Conservation (phyloP, 257 asterid genomes). For the Petrea volubilis region DNA sequence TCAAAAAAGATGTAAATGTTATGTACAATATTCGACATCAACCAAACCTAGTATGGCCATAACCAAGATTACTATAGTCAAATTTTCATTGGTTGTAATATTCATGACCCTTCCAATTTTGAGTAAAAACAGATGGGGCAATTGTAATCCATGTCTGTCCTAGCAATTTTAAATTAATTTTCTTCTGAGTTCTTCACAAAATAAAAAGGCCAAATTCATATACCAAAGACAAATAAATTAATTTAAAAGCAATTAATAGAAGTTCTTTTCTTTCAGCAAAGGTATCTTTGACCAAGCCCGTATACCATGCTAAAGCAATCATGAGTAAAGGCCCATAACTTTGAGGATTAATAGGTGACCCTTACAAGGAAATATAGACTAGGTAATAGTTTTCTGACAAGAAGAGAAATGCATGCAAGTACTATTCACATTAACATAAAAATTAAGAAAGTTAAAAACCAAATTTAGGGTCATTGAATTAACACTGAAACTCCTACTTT, state of each 20-base stretch:
- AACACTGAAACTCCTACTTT: not conserved
- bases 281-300: conserved; percentile 10
- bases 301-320: conserved; percentile 21
- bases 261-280: not conserved
- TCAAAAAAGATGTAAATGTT: conserved; percentile 20
- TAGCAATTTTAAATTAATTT: not conserved
- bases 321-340: not conserved
- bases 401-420: not conserved
- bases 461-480: not conserved
- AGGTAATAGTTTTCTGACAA: conserved; percentile 17
- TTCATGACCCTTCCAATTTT: not conserved
- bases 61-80: conserved; percentile 9
- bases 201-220: conserved; percentile 11
- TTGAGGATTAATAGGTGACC: conserved; percentile 1
- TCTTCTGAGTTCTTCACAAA: not conserved
- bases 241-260: not conserved
- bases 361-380: not conserved
- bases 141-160: not conserved
- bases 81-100: not conserved
- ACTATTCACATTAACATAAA: not conserved
- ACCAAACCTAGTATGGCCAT: not conserved
- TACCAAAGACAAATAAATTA: conserved; percentile 4
- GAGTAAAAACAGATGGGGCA: not conserved
- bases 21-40: not conserved
- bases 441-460: conserved; percentile 1